These are phyloP conservation scores for Aegilops sharonensis DNA, from an alignment of 176 grass and related monocot species.

Conservation along the genomic window DNA sequence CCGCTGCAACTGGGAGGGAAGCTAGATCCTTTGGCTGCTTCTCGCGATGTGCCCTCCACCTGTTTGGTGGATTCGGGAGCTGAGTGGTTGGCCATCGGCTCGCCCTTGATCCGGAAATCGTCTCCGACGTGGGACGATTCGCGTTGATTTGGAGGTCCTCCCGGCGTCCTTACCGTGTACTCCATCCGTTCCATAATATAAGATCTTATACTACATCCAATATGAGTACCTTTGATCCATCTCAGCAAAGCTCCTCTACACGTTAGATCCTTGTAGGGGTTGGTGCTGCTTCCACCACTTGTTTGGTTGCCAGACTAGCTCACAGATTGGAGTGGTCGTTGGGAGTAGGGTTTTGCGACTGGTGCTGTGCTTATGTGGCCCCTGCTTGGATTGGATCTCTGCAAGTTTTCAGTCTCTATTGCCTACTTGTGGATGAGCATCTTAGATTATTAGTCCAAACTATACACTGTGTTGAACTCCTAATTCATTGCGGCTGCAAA, in stretches of 20 bases:
- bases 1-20: not conserved
- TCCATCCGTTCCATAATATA: no score
- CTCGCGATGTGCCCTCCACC: not conserved
- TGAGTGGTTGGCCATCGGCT: not conserved
- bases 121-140: not conserved
- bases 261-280: not conserved
- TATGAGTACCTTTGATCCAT: not conserved
- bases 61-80: not conserved
- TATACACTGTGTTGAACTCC: not conserved
- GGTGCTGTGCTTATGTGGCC: not conserved
- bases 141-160: not conserved
- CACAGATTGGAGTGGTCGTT: not conserved
- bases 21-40: constrained; percentile 5
- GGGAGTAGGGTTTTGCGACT: not conserved
- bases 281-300: not conserved
- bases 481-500: not conserved
- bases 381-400: constrained; percentile 1
- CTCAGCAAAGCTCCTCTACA: not conserved
- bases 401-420: not conserved
- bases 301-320: not conserved
- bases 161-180: not conserved
- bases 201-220: no score
- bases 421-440: not conserved
- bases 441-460: not conserved
- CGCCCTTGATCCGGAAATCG: not conserved